These are phyloP conservation scores for Mucor saturninus DNA, from an alignment of 371 early-diverging fungal species.

Conservation along the genomic window DNA sequence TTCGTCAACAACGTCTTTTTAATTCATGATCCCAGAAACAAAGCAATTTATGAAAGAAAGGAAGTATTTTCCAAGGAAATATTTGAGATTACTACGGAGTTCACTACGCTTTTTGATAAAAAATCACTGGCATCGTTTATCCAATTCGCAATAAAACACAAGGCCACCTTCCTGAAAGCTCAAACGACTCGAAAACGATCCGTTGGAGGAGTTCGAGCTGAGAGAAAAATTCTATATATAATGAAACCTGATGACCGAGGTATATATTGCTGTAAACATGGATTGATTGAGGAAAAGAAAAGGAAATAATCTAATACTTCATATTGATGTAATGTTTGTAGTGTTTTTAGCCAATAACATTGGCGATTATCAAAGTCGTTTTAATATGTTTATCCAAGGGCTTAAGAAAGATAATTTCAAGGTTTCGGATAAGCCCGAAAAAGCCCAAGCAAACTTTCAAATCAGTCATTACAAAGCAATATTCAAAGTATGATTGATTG, in stretches of 20 bases:
- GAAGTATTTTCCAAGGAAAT: too few relatives aligned
- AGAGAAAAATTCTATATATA: conserved; percentile 14
- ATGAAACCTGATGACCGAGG: conserved; percentile 17
- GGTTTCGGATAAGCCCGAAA: too few relatives aligned
- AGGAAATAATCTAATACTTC: conserved; percentile 14
- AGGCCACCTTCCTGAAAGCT: too few relatives aligned
- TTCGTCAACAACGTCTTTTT: conserved; percentile 14
- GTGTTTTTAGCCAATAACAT: conserved; percentile 15
- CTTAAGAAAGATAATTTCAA: too few relatives aligned
- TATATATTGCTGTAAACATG: conserved; percentile 20
- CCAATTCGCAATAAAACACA: too few relatives aligned
- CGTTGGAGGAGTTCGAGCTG: conserved; percentile 13
- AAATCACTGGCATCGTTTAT: not conserved
- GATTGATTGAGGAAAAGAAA: conserved; percentile 17
- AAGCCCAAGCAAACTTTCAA: too few relatives aligned
- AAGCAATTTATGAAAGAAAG: conserved; percentile 6
- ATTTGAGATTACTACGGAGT: too few relatives aligned
- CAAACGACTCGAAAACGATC: not conserved
- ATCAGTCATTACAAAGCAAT: too few relatives aligned
- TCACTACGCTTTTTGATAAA: conserved; percentile 5
- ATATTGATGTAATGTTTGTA: conserved; percentile 12
- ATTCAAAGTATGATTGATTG: too few relatives aligned
- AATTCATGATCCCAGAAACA: conserved; percentile 6
- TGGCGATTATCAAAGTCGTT: conserved; percentile 2
- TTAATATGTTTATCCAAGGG: too few relatives aligned